These are phyloP conservation scores for Danielia oregonensis DNA, from an alignment of 805 yeast genomes.

Conservation along the genomic window DNA sequence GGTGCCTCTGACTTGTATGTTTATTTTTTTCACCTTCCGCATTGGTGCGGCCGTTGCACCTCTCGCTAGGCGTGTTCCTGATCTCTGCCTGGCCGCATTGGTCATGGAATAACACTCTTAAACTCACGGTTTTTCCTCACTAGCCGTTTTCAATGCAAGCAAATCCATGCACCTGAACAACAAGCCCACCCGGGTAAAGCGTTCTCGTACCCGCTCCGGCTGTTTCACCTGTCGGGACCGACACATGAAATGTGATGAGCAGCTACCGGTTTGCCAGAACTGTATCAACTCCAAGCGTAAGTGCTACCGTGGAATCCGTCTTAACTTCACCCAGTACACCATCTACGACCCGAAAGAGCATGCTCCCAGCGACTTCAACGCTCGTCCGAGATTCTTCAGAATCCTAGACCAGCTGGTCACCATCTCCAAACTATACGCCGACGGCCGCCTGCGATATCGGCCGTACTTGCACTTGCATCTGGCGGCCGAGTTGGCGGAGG, in stretches of 20 bases:
- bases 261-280: conserved; percentile 56
- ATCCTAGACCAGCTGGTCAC: conserved; percentile 44
- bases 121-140: no score
- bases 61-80: conserved; percentile 1
- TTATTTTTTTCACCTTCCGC: neutral
- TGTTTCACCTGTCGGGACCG: conserved; percentile 62
- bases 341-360: conserved; percentile 28
- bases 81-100: no score
- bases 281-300: conserved; percentile 47
- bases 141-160: no score
- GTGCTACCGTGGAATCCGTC: conserved; percentile 45
- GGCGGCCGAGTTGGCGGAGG: conserved; percentile 27
- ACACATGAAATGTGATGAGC: conserved; percentile 67
- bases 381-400: conserved; percentile 7
- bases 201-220: conserved; percentile 45
- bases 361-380: neutral
- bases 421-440: conserved; percentile 35
- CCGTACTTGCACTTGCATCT: conserved; percentile 31
- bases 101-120: no score
- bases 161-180: no score
- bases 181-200: conserved; percentile 15
- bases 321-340: conserved; percentile 43
- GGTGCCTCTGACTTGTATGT: neutral
- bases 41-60: neutral
- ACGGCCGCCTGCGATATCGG: conserved; percentile 29